Evolutionary conservation across 2,329 filamentous ascomycete species (phyloP).

Genomic region (Sporothrix phasma): DNA sequence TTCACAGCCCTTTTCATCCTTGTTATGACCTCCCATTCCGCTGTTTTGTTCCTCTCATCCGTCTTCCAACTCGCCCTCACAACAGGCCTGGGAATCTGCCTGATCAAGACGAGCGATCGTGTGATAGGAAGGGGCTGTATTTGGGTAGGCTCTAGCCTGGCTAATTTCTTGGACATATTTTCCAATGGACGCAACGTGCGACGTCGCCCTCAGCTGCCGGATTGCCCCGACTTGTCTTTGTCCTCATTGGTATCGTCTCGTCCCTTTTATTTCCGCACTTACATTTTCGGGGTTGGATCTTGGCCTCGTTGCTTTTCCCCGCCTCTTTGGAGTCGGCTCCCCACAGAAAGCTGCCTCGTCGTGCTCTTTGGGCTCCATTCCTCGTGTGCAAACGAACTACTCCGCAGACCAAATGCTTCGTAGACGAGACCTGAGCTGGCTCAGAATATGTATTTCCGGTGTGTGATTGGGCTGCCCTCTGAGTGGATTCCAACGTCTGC

Average conservation of each 20-base stretch:
- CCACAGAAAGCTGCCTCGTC: neutral
- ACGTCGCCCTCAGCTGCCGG: neutral
- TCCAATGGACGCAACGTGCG: neutral
- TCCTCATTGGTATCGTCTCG: too few species aligned
- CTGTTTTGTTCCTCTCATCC: neutral
- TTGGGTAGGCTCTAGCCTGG: neutral
- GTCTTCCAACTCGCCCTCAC: conserved; percentile 21
- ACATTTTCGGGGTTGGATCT: neutral
- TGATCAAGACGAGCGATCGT: conserved; percentile 1
- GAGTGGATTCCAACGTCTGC: neutral
- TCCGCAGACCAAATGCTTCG: neutral
- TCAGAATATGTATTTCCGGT: too few species aligned
- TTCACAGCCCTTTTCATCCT: neutral
- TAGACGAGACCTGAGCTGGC: neutral
- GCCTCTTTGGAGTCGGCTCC: neutral
- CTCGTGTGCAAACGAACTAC: too few species aligned
- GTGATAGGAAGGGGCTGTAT: neutral
- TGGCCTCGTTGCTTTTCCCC: neutral
- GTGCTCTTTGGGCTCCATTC: neutral
- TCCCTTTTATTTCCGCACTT: too few species aligned
- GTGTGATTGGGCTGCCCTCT: neutral
- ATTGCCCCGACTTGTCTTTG: neutral
- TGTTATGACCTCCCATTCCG: neutral
- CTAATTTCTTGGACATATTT: neutral
- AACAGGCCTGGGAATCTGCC: conserved; percentile 1